Evolutionary conservation across 192 early-diverging fungal genomes (phyloP), one percentile per base, ranked within the genome.

Genomic region (Coemansia sp.): DNA sequence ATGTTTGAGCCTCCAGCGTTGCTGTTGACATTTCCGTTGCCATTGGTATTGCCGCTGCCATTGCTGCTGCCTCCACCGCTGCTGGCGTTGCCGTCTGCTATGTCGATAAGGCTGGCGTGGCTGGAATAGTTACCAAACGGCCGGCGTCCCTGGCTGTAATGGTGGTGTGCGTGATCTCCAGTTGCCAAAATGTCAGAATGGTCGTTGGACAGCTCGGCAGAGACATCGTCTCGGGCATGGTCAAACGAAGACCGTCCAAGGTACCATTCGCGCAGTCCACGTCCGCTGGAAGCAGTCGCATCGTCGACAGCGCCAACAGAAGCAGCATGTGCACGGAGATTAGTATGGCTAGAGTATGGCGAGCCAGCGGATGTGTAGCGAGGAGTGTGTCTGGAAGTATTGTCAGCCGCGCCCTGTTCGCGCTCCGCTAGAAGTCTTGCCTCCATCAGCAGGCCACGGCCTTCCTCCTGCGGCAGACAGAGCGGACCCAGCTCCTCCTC

Each of bases 401-500:
- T 17, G 22, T 72, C 71, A 3, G 68, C 32, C 1, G 64, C 43
- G 54, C 79, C 79, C 51, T 82, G 74, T 57, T 58, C 40, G 54
- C 77, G 77, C 70, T 83, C 84, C n/a, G 72, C 71, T 1, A 72
- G 67, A 5, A 66, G 61, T 0, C 84, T 74, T 2, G 81, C 84
- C 49, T 85, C 80, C 5, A 74, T 61, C 25, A 85, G 76, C 54
- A 83, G 70, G 9, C 61, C 25, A 11, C 80, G 65, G 44, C 81
- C 84, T 46, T 85, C 84, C 62, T 83, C 83, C 38, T 62, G 65
- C 5, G 74, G 76, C 67, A 85, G 51, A 20, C 68, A 72, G 16
- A 74, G 64, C 32, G 74, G 74, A 0, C 79, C 79, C 11, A 82
- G 64, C 68, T 82, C 79, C 7, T 71, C 62, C 6, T 76, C 72